Evolutionary conservation across 1,139 yeast species (phyloP), one percentile per base, ranked within the genome.

Genomic region (Debaryomycetaceae sp.): DNA sequence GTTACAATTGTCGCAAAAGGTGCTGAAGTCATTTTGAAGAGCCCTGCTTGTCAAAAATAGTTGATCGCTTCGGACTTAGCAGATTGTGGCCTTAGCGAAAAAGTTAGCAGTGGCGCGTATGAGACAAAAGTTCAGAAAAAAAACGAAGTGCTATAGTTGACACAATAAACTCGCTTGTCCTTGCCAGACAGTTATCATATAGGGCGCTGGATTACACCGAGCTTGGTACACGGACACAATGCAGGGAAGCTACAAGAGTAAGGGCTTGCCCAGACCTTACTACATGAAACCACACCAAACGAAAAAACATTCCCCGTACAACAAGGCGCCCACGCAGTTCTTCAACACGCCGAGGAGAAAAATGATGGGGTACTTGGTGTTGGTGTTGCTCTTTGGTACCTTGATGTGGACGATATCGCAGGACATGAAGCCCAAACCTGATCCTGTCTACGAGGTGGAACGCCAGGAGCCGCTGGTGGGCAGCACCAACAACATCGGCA

Each of bases 191-290:
- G 10, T 19, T 19, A 10, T 10, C 21, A 19, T 19, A 19, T 10
- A 19, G 10, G 10, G 10, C 10, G n/a, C n/a, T n/a, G n/a, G n/a
- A n/a, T n/a, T n/a, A n/a, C n/a, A n/a, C n/a, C n/a, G n/a, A n/a
- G n/a, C n/a, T n/a, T n/a, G n/a, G n/a, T n/a, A n/a, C n/a, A n/a
- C n/a, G n/a, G n/a, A n/a, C 11, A 25, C 30, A 22, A 67, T 67
- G 74, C 74, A 67, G 52, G 74, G 74, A 26, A 55, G 66, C 13
- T 63, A 66, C 41, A 61, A 60, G 30, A 58, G 52, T 32, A 57
- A 60, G 41, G 73, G 73, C 16, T 55, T 67, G 37, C 74, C 74
- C 18, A 51, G 73, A 38, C 74, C 74, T 5, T 67, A 67, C 46
- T 65, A 66, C 43, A 67, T 67, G 73, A 66, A 65, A 42, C 73